Conservation (phyloP, 768 basidiomycete species). For the Leccinum boreale region DNA sequence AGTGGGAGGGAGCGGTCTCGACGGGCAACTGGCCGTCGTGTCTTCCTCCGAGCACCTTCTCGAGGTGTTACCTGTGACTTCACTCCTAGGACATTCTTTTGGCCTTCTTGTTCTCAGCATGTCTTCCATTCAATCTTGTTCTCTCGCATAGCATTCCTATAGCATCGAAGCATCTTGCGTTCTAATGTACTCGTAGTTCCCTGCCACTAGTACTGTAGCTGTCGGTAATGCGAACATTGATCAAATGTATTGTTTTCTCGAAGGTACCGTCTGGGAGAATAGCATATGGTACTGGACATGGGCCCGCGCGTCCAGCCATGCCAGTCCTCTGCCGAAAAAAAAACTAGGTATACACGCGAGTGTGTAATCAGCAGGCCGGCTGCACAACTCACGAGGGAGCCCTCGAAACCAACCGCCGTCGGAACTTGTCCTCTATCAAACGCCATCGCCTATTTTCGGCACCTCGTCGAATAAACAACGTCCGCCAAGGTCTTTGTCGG, state of each 20-base stretch:
- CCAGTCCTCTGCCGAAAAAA: background rate
- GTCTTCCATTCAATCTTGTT: background rate
- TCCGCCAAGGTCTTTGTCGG: constrained; percentile 21
- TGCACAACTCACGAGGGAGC: background rate
- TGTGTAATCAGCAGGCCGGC: background rate
- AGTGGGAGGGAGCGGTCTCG: constrained; percentile 65
- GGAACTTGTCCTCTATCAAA: constrained; percentile 23
- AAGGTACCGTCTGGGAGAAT: background rate
- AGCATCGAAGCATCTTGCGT: constrained; percentile 14
- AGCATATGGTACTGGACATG: background rate
- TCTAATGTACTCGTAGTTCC: constrained; percentile 22
- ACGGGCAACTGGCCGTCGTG: constrained; percentile 70
- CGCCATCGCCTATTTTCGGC: constrained; percentile 31
- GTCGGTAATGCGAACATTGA: constrained; percentile 17
- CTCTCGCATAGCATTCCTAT: constrained; percentile 4
- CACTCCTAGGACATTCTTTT: constrained; percentile 1
- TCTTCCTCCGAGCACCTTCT: constrained; percentile 76
- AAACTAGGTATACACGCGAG: background rate
- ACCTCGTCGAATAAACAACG: constrained; percentile 25
- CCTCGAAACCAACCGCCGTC: constrained; percentile 8
- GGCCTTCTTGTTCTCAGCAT: constrained; percentile 14
- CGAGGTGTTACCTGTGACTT: constrained; percentile 66
- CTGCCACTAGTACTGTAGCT: constrained; percentile 7
- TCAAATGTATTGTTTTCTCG: constrained; percentile 2
- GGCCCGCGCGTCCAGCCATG: background rate